Conservation (phyloP, 441 rosid species). For the Adansonia rubrostipa region DNA sequence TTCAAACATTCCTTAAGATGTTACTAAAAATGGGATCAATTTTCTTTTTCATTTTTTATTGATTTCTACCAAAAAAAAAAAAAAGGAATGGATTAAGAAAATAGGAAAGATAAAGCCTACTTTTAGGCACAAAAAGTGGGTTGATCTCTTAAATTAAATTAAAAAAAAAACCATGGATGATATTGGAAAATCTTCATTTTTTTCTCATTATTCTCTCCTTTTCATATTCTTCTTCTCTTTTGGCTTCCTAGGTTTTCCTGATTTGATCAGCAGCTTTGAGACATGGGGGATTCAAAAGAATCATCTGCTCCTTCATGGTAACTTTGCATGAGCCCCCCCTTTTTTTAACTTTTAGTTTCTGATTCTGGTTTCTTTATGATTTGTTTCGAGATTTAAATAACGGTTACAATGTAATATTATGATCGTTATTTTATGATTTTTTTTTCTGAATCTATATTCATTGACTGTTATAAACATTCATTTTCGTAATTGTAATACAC, state of each 20-base stretch:
- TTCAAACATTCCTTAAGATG: constrained; percentile 22
- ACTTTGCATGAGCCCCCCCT: not conserved
- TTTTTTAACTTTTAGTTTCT: not conserved
- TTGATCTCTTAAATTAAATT: constrained; percentile 2
- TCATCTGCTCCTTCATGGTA: constrained; percentile 38
- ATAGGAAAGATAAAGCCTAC: constrained; percentile 34
- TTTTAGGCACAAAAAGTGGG: constrained; percentile 41
- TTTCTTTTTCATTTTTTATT: not conserved
- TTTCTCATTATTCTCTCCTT: no score
- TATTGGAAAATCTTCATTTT: not conserved
- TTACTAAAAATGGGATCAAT: constrained; percentile 21
- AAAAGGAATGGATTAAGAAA: constrained; percentile 12
- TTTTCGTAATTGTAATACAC: no score
- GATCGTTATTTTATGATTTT: no score
- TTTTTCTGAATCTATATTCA: no score
- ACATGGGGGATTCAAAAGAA: constrained; percentile 40
- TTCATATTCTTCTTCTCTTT: no score
- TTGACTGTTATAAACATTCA: no score
- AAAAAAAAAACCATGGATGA: constrained; percentile 24
- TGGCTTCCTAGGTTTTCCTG: no score
- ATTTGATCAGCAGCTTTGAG: not conserved
- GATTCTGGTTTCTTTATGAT: no score
- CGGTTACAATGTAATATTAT: no score
- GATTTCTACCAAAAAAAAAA: not conserved
- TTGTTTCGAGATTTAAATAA: no score